Percentiles rank a stretch among this genome's conserved stretches.
phyloP scores from a whole-genome alignment of 768 basidiomycete species.

The Leccinum longicurvipes region DNA sequence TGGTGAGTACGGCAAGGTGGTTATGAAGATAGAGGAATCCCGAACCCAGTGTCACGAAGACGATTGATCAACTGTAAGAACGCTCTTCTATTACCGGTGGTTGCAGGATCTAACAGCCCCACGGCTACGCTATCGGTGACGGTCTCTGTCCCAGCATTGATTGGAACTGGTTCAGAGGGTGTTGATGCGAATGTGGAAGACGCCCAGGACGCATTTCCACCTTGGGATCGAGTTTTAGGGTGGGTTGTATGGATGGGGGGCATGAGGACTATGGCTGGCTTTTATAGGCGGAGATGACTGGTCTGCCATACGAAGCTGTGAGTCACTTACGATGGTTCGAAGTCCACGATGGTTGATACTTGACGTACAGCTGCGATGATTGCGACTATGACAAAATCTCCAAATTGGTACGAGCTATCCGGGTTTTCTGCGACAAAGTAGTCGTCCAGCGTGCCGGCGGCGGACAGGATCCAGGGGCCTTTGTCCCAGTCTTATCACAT shows the following conservation, averaged over 20 bases:
- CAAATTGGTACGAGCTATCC: not conserved
- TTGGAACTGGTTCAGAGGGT: not conserved
- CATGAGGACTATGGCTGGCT: not conserved
- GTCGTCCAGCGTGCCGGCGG: not conserved
- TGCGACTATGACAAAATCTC: not conserved
- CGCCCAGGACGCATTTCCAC: not conserved
- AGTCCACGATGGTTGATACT: not conserved
- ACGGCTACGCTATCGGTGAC: conserved; percentile 29
- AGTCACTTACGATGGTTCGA: conserved; percentile 2
- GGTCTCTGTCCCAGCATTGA: not conserved
- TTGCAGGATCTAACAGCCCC: conserved; percentile 49
- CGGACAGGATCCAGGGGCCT: no score
- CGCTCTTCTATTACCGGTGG: conserved; percentile 40
- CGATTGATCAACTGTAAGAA: conserved; percentile 62
- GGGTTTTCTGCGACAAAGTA: not conserved
- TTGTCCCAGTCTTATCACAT: no score
- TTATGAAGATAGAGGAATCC: not conserved
- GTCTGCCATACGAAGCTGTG: not conserved
- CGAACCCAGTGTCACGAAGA: conserved; percentile 60
- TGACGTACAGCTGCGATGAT: not conserved
- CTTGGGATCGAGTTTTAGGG: not conserved
- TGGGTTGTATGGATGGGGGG: not conserved
- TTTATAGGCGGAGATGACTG: conserved; percentile 7
- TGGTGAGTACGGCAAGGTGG: not conserved
- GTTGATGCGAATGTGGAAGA: not conserved